Conservation (phyloP, 495 filamentous ascomycete species). For the Cercophora newfieldiana region DNA sequence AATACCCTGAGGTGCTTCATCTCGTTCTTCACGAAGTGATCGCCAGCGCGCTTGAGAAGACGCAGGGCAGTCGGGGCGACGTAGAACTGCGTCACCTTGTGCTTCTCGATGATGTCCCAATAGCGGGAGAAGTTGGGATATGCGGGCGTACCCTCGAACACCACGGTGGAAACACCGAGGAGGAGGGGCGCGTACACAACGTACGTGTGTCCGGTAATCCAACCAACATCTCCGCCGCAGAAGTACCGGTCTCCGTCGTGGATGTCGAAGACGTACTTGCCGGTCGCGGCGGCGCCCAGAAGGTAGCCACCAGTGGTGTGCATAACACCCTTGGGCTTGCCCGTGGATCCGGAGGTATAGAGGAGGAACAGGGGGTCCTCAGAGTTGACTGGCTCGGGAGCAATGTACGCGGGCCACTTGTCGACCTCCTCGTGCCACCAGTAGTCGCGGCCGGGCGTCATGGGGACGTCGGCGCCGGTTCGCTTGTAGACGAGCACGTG, state of each 20-base stretch:
- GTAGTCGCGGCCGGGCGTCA: conserved; percentile 82
- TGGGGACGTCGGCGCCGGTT: conserved; percentile 89
- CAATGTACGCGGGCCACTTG: conserved; percentile 88
- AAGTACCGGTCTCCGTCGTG: conserved; percentile 92
- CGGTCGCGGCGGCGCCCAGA: conserved; percentile 86
- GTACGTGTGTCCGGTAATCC: conserved; percentile 99
- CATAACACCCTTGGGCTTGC: conserved; percentile 98
- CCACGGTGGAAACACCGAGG: conserved; percentile 88
- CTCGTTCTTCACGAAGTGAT: conserved; percentile 82
- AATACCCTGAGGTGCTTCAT: conserved; percentile 90
- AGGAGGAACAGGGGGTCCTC: conserved; percentile 97
- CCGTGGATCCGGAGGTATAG: conserved; percentile 96
- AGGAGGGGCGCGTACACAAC: conserved; percentile 95
- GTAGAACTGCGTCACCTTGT: conserved; percentile 96
- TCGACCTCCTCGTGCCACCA: conserved; percentile 99
- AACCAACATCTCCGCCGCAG: conserved; percentile 97
- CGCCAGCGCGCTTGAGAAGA: conserved; percentile 89
- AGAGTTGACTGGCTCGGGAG: conserved; percentile 82
- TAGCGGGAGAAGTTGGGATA: conserved; percentile 98
- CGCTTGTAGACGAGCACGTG: conserved; percentile 91
- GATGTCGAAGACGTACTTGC: conserved; percentile 99
- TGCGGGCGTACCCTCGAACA: conserved; percentile 98
- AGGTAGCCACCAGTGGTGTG: conserved; percentile 96
- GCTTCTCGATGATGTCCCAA: conserved; percentile 96
- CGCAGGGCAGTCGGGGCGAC: conserved; percentile 94